These are phyloP conservation scores for Lentinula raphanica DNA, from an alignment of 768 basidiomycete species.

Conservation along the genomic window DNA sequence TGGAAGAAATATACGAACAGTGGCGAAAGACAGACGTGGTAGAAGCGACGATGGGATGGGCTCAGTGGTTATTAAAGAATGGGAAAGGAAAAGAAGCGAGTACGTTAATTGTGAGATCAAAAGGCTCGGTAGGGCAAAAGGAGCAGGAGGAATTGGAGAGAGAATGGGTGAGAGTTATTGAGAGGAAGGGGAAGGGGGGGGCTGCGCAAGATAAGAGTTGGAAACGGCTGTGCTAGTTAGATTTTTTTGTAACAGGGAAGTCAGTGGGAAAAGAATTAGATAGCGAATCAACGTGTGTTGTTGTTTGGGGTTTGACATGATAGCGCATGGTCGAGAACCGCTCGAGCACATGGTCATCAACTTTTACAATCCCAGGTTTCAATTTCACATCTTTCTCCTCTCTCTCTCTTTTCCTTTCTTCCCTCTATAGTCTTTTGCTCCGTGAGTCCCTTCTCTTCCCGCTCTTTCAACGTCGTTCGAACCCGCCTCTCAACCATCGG, in stretches of 20 bases:
- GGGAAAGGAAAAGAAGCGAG: conserved; percentile 38
- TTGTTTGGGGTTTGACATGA: background rate
- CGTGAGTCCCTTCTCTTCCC: conserved; percentile 11
- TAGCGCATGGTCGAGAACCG: conserved; percentile 6
- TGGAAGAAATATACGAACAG: conserved; percentile 32
- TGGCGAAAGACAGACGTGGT: conserved; percentile 37
- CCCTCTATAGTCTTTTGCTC: conserved; percentile 17
- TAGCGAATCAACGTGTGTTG: background rate
- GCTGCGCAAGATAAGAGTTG: background rate
- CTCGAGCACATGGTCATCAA: conserved; percentile 2
- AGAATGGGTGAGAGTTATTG: conserved; percentile 23
- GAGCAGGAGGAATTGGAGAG: conserved; percentile 29
- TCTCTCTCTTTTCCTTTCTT: conserved; percentile 22
- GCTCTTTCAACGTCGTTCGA: conserved; percentile 16
- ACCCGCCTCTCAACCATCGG: conserved; percentile 8
- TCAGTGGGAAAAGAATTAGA: conserved; percentile 1
- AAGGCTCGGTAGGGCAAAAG: conserved; percentile 19
- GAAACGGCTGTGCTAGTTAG: background rate
- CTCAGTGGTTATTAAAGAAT: conserved; percentile 25
- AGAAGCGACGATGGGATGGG: conserved; percentile 40
- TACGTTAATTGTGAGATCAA: conserved; percentile 28
- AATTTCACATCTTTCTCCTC: conserved; percentile 18
- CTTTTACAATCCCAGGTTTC: conserved; percentile 12
- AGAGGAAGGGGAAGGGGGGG: too few species aligned
- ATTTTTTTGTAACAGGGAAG: too few species aligned